phyloP scores from a whole-genome alignment of 148 eudicot genomes.

The Chenopodium berlandieri region DNA sequence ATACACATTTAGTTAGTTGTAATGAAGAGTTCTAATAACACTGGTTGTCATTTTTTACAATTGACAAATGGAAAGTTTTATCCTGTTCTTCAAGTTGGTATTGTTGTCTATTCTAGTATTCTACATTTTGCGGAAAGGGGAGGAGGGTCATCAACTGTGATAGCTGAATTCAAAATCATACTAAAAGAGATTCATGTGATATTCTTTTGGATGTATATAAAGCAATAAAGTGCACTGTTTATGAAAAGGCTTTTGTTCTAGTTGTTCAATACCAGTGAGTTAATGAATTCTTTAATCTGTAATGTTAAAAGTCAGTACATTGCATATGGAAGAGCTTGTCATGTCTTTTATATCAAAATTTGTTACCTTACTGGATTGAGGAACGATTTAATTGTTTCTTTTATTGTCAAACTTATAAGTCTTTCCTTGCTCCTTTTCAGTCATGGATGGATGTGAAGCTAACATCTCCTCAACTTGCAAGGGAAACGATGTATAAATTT shows the following conservation, averaged over 20 bases:
- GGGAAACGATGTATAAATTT: slow-evolving; percentile 84
- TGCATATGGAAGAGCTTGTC: slow-evolving; percentile 3
- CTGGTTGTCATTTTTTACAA: no score
- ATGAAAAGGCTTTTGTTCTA: background rate
- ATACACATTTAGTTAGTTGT: no score
- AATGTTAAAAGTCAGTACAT: background rate
- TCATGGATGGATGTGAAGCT: slow-evolving; percentile 88
- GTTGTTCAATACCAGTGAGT: background rate
- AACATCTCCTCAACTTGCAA: slow-evolving; percentile 91
- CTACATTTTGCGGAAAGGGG: no score
- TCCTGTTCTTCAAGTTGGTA: background rate
- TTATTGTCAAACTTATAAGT: background rate
- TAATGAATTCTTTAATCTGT: background rate
- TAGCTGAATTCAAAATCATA: background rate
- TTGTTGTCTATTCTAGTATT: background rate
- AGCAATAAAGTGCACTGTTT: background rate
- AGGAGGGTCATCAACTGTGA: background rate
- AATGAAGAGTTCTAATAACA: no score
- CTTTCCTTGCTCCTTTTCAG: slow-evolving; percentile 37
- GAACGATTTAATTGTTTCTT: background rate
- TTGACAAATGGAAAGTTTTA: background rate
- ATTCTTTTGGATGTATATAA: background rate
- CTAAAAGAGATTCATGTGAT: background rate
- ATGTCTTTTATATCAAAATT: background rate
- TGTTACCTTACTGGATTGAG: background rate